These are phyloP conservation scores for Chlorophyllum brunneum DNA, from an alignment of 768 basidiomycete species.

Conservation along the genomic window DNA sequence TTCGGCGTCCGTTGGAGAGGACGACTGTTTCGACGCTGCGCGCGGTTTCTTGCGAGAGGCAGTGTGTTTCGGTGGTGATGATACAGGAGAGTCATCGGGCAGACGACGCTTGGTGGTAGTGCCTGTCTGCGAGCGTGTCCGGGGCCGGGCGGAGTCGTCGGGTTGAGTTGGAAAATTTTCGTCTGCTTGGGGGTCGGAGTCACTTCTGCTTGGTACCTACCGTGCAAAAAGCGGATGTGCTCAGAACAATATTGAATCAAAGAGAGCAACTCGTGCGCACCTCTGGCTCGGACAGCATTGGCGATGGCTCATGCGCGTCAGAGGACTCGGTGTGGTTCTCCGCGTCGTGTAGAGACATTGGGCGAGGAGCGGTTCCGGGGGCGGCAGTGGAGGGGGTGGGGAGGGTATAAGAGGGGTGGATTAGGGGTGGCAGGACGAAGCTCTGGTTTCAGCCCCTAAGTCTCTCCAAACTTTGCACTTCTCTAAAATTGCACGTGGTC, in stretches of 20 bases:
- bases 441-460: conserved; percentile 9
- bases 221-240: not conserved
- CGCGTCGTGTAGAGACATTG: too few relatives aligned
- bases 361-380: too few relatives aligned
- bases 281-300: too few relatives aligned
- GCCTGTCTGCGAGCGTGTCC: conserved; percentile 35
- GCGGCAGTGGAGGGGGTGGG: not conserved
- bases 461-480: too few relatives aligned
- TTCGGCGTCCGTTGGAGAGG: conserved; percentile 6
- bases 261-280: too few relatives aligned
- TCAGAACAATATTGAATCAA: not conserved
- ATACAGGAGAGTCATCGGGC: conserved; percentile 16
- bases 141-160: conserved; percentile 21
- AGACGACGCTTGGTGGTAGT: conserved; percentile 25
- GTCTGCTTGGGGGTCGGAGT: not conserved
- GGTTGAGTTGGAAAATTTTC: conserved; percentile 2
- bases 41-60: conserved; percentile 9
- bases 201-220: conserved; percentile 6
- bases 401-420: conserved; percentile 2
- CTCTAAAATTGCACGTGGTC: conserved; percentile 13
- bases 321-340: too few relatives aligned
- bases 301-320: too few relatives aligned
- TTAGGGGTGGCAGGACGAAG: conserved; percentile 7
- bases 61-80: conserved; percentile 4
- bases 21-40: conserved; percentile 7